phyloP scores from a whole-genome alignment of 2,329 filamentous ascomycete species.

The Diplodia scrobiculata region DNA sequence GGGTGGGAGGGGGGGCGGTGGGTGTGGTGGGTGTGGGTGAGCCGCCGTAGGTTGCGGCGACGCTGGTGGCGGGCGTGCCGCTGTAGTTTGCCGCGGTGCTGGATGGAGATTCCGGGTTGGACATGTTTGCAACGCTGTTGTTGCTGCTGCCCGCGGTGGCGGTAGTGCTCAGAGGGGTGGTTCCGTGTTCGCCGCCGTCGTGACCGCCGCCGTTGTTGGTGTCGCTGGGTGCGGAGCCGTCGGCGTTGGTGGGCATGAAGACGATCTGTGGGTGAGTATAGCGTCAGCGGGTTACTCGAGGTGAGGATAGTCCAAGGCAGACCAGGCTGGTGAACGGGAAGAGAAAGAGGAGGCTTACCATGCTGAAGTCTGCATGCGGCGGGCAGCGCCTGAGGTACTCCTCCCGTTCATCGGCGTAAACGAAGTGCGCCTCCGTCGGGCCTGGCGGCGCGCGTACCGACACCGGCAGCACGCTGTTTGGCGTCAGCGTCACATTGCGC shows the following conservation, averaged over 20 bases:
- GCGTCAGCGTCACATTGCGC: not conserved
- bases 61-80: too few relatives aligned
- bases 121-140: too few relatives aligned
- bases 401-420: slow-evolving; percentile 1
- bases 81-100: not conserved
- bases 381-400: not conserved
- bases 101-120: not conserved
- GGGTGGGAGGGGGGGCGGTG: too few relatives aligned
- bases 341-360: not conserved
- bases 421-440: not conserved
- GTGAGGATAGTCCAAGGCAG: too few relatives aligned
- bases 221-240: not conserved
- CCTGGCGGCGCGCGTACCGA: not conserved
- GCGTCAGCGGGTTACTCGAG: not conserved
- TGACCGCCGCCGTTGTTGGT: not conserved
- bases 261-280: not conserved
- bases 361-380: not conserved
- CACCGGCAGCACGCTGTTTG: not conserved
- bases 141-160: too few relatives aligned
- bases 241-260: not conserved
- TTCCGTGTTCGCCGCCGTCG: too few relatives aligned
- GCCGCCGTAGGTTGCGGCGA: too few relatives aligned
- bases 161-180: too few relatives aligned
- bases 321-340: too few relatives aligned
- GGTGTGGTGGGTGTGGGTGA: too few relatives aligned